Conservation (phyloP, 306 rosid genomes). For the Prunus kanzakura region DNA sequence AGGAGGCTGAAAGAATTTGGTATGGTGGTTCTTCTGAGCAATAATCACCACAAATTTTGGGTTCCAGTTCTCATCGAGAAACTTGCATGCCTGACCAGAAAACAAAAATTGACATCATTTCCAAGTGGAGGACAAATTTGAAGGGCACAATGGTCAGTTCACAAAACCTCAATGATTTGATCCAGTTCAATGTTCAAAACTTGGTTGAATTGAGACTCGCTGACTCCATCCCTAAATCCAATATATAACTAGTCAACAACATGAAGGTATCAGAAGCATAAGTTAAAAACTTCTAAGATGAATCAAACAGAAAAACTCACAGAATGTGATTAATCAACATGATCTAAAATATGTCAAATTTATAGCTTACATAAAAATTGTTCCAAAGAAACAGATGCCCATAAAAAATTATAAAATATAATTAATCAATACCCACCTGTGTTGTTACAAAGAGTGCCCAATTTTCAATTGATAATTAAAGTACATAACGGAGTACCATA, state of each 20-base stretch:
- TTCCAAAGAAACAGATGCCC: not conserved
- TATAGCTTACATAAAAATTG: not conserved
- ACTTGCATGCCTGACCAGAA: conserved; percentile 65
- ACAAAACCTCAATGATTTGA: conserved; percentile 71
- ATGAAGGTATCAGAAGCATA: not conserved
- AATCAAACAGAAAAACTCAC: not conserved
- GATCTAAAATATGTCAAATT: not conserved
- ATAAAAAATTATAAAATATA: not conserved
- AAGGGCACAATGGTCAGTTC: not conserved
- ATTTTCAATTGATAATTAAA: not conserved
- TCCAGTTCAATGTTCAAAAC: conserved; percentile 75
- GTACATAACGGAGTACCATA: not conserved
- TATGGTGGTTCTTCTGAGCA: conserved; percentile 92
- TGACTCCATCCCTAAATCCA: conserved; percentile 81
- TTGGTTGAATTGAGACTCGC: conserved; percentile 90
- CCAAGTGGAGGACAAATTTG: not conserved
- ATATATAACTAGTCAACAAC: not conserved
- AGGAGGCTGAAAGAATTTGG: conserved; percentile 72
- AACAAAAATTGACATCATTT: not conserved
- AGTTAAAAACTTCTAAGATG: not conserved
- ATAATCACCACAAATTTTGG: conserved; percentile 84
- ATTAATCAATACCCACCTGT: not conserved
- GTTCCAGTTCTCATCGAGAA: conserved; percentile 72
- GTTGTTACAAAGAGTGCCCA: not conserved
- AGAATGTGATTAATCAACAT: not conserved